Conservation (phyloP, 768 basidiomycete genomes). For the Lactarius indigo region DNA sequence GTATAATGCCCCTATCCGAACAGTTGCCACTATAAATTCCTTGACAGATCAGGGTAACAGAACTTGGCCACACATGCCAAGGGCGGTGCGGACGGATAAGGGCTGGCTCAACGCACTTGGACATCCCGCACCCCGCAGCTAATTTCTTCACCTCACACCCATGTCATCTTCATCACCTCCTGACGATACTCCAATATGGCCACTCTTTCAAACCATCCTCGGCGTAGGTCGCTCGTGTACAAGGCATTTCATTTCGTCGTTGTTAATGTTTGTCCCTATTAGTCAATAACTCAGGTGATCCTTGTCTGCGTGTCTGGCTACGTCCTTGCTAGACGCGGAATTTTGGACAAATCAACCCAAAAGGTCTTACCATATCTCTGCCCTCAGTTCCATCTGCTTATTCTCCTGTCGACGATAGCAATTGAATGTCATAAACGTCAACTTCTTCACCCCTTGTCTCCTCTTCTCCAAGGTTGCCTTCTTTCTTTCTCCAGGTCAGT, state of each 20-base stretch:
- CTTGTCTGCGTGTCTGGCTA: constrained; percentile 82
- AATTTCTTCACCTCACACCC: background rate
- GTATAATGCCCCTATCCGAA: background rate
- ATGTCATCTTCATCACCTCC: constrained; percentile 10
- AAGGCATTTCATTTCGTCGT: background rate
- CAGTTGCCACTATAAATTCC: background rate
- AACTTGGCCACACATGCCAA: background rate
- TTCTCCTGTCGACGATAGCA: constrained; percentile 40
- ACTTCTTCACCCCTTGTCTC: constrained; percentile 83
- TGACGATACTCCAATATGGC: constrained; percentile 35
- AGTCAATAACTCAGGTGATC: constrained; percentile 91
- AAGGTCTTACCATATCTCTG: constrained; percentile 48
- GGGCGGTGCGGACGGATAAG: background rate
- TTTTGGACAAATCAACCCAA: constrained; percentile 87
- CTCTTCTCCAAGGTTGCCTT: constrained; percentile 96
- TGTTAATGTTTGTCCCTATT: background rate
- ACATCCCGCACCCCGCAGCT: background rate
- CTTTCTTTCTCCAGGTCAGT: constrained; percentile 64
- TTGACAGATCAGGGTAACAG: background rate
- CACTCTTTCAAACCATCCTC: constrained; percentile 56
- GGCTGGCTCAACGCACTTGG: background rate
- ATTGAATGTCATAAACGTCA: constrained; percentile 80
- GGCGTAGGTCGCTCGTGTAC: constrained; percentile 37
- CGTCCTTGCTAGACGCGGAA: constrained; percentile 69
- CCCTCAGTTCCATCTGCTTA: background rate